These are phyloP conservation scores for Lepidium didymum DNA, from an alignment of 345 rosid genomes.

Conservation along the genomic window DNA sequence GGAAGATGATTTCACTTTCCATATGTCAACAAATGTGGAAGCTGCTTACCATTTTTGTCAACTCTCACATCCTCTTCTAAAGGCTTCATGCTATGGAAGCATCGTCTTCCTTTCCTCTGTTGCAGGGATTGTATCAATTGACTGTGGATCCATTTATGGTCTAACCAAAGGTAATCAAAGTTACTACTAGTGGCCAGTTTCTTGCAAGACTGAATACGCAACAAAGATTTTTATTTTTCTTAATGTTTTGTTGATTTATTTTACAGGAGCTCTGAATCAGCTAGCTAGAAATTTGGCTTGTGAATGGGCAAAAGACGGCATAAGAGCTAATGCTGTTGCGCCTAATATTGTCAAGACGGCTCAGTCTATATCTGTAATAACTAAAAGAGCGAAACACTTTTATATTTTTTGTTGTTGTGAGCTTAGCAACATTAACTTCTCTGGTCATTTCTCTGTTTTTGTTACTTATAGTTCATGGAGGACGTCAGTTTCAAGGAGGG, in stretches of 20 bases:
- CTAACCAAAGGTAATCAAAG: constrained; percentile 6
- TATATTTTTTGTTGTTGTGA: neutral
- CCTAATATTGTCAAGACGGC: constrained; percentile 40
- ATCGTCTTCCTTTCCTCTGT: constrained; percentile 45
- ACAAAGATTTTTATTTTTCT: neutral
- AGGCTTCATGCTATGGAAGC: constrained; percentile 49
- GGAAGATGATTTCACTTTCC: constrained; percentile 32
- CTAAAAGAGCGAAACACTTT: neutral
- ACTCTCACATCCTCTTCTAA: constrained; percentile 52
- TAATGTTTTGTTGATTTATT: neutral
- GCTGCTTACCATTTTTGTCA: constrained; percentile 42
- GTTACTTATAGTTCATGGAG: neutral
- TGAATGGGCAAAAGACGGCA: constrained; percentile 62
- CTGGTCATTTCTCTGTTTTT: neutral
- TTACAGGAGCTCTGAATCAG: constrained; percentile 40
- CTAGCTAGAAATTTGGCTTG: constrained; percentile 51
- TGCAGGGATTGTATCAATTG: constrained; percentile 16
- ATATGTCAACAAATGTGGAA: constrained; percentile 43
- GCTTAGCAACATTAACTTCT: neutral
- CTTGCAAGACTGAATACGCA: neutral
- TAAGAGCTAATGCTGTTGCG: constrained; percentile 49
- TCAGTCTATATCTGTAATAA: constrained; percentile 21
- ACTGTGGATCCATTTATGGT: constrained; percentile 31
- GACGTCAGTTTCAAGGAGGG: neutral
- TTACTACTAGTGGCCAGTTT: neutral